These are phyloP conservation scores for Silene conica DNA, from an alignment of 148 eudicot species.

Conservation along the genomic window DNA sequence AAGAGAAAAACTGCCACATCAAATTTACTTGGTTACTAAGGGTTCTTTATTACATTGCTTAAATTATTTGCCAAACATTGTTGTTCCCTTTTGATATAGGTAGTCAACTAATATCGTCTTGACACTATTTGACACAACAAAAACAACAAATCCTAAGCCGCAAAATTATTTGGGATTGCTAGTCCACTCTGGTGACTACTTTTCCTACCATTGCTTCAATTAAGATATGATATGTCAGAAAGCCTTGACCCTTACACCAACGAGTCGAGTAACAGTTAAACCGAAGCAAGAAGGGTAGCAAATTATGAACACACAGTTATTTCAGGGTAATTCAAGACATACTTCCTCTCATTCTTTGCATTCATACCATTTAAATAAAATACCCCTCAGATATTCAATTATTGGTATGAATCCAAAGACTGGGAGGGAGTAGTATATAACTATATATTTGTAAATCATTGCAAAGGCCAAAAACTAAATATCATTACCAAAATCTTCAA, in stretches of 20 bases:
- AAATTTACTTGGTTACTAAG: background rate
- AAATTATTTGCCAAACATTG: background rate
- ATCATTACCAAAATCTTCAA: slow-evolving; percentile 81
- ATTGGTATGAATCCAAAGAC: no score
- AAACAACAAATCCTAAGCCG: background rate
- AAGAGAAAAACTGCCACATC: background rate
- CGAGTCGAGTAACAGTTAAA: background rate
- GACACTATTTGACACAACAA: background rate
- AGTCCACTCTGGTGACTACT: background rate
- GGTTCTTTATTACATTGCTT: background rate
- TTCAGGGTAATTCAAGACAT: background rate
- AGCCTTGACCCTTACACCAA: background rate
- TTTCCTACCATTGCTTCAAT: background rate
- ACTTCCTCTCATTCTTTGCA: no score
- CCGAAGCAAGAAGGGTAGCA: background rate
- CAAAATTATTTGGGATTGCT: background rate
- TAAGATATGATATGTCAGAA: background rate
- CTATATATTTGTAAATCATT: background rate
- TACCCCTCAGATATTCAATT: no score
- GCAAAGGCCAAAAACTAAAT: background rate
- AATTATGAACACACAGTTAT: background rate
- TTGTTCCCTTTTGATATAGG: no score
- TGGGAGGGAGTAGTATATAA: no score
- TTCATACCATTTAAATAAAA: no score
- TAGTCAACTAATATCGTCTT: background rate